Evolutionary conservation across 495 filamentous ascomycete species (phyloP), one percentile per base, ranked within the genome.

Genomic region (Physcia stellaris): DNA sequence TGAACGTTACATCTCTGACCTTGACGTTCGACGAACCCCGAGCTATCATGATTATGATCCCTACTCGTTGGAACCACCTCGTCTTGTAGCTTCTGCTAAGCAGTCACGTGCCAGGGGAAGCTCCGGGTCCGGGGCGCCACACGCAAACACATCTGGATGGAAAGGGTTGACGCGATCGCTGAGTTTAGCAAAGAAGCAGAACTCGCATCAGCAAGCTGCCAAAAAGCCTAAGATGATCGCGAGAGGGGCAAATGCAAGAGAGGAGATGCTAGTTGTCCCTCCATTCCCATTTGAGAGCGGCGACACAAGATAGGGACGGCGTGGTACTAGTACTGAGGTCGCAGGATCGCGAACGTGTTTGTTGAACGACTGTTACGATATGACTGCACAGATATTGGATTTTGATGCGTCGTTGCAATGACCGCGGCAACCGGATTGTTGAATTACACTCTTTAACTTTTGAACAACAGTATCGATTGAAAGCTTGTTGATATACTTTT

Each of bases 201-300:
- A 26, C 21, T 22, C 24, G n/a, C 37, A 41, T 11, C 28, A 40
- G 24, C 49, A 52, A 34, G 24, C 47, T 21, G 26, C 17, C 2
- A 49, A 52, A 36, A 52, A 49, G 31, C 32, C 46, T 11, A 48
- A 42, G 24, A 46, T 52, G 49, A 39, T 52, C 15, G 37, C 49
- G 4, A 24, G 49, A 24, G 46, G 47, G 10, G 46, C 49, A 2
- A 43, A 41, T 27, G 49, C 46, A 23, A 36, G 49, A 32, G 37
- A 30, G 29, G 46, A 46, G 12, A 24, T 22, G 1, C 26, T 37
- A n/a, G 17, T 34, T 11, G 22, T 52, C 10, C 49, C 49, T 15
- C 37, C 49, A 4, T 52, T 45, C 17, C 39, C 46, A 3, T 17
- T 39, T 24, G 31, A 46, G 21, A 11, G 32, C 5, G 16, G 31